Evolutionary conservation across 2,329 filamentous ascomycete genomes (phyloP), one percentile per base, ranked within the genome.

Genomic region (Nemania diffusa): DNA sequence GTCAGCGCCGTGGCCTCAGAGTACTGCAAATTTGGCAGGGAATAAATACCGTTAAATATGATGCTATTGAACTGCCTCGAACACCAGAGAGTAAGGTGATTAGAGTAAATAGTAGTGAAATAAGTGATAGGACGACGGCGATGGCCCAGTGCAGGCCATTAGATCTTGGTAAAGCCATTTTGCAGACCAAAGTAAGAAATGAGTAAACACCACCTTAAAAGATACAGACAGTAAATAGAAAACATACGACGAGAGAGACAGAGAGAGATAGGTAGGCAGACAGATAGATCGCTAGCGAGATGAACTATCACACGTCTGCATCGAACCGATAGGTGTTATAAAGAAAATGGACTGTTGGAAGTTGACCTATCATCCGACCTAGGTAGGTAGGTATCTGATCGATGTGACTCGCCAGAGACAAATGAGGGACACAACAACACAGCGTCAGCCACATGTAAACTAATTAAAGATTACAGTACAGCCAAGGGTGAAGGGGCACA

Each of bases 21-120:
- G 6, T 24, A 13, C 42, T 50, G 46, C 27, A 58, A 9, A 9
- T 15, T 15, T 32, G 5, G 7, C 6, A 11, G 27, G 15, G 42
- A 1, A 17, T n/a, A 13, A 52, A 8, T 71, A 78, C 79, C 72
- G 76, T 79, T 37, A 82, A 61, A 68, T 77, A 80, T 50, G 76
- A 76, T 46, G 79, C 71, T n/a, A 75, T 62, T 11, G 71, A 67
- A 44, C 69, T 68, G 15, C 67, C 70, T 2, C 72, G 72, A 1
- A 74, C 65, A 15, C 78, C 77, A n/a, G 78, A 75, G 8, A 77
- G 63, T 11, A 79, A 57, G n/a, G 77, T 69, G 26, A 78, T 52
- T 27, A 78, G 67, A 0, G 72, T 69, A 13, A 77, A 72, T 50
- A 74, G 26, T 24, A 75, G 69, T 0, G 75, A 72, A 34, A 75